phyloP scores from a whole-genome alignment of 306 rosid genomes.

The Hippophae tibetana region DNA sequence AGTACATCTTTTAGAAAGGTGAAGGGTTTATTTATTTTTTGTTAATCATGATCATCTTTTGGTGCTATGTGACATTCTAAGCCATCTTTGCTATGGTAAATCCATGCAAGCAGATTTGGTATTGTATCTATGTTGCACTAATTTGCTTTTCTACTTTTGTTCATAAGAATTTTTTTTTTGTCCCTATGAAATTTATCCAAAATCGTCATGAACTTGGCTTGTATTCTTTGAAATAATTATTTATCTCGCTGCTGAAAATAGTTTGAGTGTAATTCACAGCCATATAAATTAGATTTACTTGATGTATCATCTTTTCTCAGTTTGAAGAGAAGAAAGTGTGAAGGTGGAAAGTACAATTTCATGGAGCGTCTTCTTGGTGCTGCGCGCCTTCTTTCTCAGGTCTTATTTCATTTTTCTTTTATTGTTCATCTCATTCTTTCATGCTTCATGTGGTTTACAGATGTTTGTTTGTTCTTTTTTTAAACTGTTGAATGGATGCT shows the following conservation, averaged over 20 bases:
- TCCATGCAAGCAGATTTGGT: no score
- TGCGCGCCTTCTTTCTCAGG: slow-evolving; percentile 66
- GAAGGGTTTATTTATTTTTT: slow-evolving; percentile 1
- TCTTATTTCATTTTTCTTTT: slow-evolving; percentile 15
- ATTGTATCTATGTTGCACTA: no score
- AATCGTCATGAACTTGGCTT: no score
- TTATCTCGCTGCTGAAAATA: no score
- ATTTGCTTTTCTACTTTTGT: no score
- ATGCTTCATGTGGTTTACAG: background rate
- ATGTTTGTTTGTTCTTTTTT: background rate
- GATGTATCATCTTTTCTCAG: slow-evolving; percentile 27
- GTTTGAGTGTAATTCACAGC: background rate
- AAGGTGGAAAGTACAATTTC: slow-evolving; percentile 48
- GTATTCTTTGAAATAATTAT: no score
- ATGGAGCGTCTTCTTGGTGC: slow-evolving; percentile 79
- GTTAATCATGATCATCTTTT: background rate
- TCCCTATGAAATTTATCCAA: no score
- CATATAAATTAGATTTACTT: slow-evolving; percentile 11
- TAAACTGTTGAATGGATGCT: background rate
- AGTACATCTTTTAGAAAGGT: slow-evolving; percentile 74
- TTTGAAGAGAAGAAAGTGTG: slow-evolving; percentile 71
- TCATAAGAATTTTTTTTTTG: no score
- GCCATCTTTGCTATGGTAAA: no score
- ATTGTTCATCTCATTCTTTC: background rate
- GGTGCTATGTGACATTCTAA: background rate